Evolutionary conservation across 768 basidiomycete species (phyloP).

Genomic region (Naganishia vaughanmartiniae): DNA sequence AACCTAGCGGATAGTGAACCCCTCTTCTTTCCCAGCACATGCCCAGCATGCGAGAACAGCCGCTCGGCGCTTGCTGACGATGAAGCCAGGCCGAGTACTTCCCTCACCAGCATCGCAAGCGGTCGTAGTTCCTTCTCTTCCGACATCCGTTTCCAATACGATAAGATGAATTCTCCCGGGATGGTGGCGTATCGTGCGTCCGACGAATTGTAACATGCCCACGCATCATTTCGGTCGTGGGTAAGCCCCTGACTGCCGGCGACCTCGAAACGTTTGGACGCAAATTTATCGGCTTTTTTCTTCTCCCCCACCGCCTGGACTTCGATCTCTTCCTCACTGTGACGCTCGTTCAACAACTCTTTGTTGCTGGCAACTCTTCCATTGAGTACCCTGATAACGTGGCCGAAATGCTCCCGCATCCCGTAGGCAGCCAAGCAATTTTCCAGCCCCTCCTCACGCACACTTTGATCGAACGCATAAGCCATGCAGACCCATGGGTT

Average conservation of each 20-base stretch:
- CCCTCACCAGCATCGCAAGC: no score
- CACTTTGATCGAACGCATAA: neutral
- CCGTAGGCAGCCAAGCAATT: no score
- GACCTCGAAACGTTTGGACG: neutral
- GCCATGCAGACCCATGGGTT: neutral
- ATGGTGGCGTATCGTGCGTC: neutral
- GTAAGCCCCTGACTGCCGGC: neutral
- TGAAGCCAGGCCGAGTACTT: no score
- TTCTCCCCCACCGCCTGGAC: no score
- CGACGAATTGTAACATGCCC: slow-evolving; percentile 5
- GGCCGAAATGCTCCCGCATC: no score
- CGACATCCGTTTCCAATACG: neutral
- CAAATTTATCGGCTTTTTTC: neutral
- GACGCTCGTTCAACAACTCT: no score
- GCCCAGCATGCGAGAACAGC: no score
- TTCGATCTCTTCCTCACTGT: neutral
- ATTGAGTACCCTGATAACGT: no score
- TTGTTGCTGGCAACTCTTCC: no score
- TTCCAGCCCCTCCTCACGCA: neutral
- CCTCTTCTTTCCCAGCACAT: no score
- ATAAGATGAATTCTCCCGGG: neutral
- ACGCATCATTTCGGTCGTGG: neutral
- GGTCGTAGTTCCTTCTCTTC: neutral
- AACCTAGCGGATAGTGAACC: no score
- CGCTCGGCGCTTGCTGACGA: no score